A percentile compares a stretch with the other conserved stretches of the same genome.
Conservation (phyloP, 2,329 filamentous ascomycete genomes). For the Zasmidium cellare region DNA sequence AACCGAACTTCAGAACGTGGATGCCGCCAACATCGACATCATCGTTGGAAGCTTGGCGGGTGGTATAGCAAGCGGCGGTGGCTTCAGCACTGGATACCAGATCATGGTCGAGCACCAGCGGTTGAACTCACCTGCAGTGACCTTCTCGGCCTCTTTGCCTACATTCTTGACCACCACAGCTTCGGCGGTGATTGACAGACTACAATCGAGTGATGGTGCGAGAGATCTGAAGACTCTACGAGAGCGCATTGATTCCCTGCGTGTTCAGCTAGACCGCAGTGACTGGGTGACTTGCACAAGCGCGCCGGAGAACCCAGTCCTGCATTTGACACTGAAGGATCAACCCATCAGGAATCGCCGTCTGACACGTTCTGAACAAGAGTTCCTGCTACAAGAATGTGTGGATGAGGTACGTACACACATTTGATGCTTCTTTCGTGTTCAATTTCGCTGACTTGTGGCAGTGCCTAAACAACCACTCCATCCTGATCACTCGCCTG, state of each 20-base stretch:
- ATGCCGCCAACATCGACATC: slow-evolving; percentile 91
- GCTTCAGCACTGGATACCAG: slow-evolving; percentile 87
- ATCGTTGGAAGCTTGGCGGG: slow-evolving; percentile 90
- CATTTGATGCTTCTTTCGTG: too few species aligned
- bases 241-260: slow-evolving; percentile 83
- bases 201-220: slow-evolving; percentile 71
- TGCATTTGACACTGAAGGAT: slow-evolving; percentile 78
- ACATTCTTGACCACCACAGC: slow-evolving; percentile 91
- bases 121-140: slow-evolving; percentile 87
- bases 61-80: slow-evolving; percentile 85
- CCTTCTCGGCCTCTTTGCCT: slow-evolving; percentile 89
- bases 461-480: slow-evolving; percentile 75
- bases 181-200: slow-evolving; percentile 79
- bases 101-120: slow-evolving; percentile 97
- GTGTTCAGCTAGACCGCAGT: slow-evolving; percentile 81
- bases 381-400: slow-evolving; percentile 79
- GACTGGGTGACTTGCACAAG: slow-evolving; percentile 89
- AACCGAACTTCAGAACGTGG: slow-evolving; percentile 94
- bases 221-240: slow-evolving; percentile 75
- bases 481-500: slow-evolving; percentile 78
- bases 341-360: slow-evolving; percentile 72
- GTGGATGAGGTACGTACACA: slow-evolving; percentile 72
- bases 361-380: slow-evolving; percentile 70
- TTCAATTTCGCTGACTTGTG: not conserved
- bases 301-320: slow-evolving; percentile 77